Evolutionary conservation across 441 rosid genomes (phyloP), one percentile per base, ranked within the genome.

Genomic region (Bruguiera hainesii): DNA sequence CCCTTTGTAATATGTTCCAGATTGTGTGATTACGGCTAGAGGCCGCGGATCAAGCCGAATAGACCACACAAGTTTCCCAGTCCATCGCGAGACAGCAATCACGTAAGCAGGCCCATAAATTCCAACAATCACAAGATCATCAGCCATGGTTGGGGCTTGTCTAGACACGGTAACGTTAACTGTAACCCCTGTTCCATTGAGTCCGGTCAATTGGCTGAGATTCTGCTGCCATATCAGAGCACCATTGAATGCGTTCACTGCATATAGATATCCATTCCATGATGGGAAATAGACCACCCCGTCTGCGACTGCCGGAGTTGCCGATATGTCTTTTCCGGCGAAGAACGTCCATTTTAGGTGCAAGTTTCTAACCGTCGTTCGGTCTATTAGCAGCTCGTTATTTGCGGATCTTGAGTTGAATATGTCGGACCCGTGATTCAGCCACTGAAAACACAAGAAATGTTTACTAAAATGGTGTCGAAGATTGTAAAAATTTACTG

Each of bases 181-280:
- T 1, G 28, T 33, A 11, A 69, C 46, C 15, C 81, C 74, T 0
- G 80, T 66, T 60, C 79, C 79, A 1, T 23, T 66, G 31, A 73
- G 69, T 35, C 78, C 78, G 6, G 84, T 77, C 60, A 77, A 9
- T 67, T 78, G 21, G 23, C 70, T 56, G 1, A 80, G 75, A 61
- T 82, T 80, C 74, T 73, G 80, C 78, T 69, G 60, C 84, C 86
- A 80, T 31, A 78, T 76, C 6, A 70, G 80, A 49, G 59, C 55
- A 23, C 84, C 84, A 29, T 21, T 66, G 21, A 71, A 53, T 23
- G 88, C 83, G 51, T 73, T 71, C 16, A 84, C 71, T 6, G 83
- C 88, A 35, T 82, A 78, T 56, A 80, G 26, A 39, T 60, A 72
- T 5, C 86, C 84, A 60, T 80, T 82, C 84, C 86, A 84, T 20